Conservation (phyloP, 495 filamentous ascomycete genomes). For the Hypomontagnella monticulosa region DNA sequence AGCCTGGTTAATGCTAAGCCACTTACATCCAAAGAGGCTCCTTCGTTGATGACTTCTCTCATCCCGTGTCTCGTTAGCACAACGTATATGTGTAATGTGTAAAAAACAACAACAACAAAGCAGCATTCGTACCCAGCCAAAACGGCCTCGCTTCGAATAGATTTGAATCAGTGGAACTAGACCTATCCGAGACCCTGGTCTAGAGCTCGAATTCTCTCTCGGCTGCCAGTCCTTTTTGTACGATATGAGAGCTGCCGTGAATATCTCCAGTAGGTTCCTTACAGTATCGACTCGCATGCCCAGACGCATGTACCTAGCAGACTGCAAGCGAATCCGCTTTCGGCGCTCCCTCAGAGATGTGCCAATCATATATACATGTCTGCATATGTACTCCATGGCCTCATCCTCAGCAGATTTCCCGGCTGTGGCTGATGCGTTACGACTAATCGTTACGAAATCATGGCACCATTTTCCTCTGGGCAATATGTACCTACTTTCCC, state of each 20-base stretch:
- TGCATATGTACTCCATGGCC: conserved; percentile 18
- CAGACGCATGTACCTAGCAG: background rate
- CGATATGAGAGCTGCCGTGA: conserved; percentile 21
- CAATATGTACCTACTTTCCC: conserved; percentile 1
- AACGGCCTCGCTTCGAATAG: conserved; percentile 7
- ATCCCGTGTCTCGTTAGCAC: conserved; percentile 23
- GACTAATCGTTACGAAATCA: conserved; percentile 28
- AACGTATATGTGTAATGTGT: conserved; percentile 11
- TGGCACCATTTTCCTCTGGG: conserved; percentile 30
- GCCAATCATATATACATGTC: no score
- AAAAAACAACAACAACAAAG: background rate
- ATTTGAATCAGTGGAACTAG: conserved; percentile 5
- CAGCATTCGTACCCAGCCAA: background rate
- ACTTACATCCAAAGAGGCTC: conserved; percentile 15
- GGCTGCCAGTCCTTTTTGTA: conserved; percentile 12
- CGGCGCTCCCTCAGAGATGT: conserved; percentile 24
- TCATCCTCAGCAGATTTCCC: conserved; percentile 30
- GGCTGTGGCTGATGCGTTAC: conserved; percentile 29
- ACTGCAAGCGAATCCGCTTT: conserved; percentile 29
- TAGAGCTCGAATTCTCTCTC: conserved; percentile 20
- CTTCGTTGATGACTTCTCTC: conserved; percentile 12
- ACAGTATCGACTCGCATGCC: conserved; percentile 31
- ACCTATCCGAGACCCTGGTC: conserved; percentile 26
- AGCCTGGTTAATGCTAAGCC: conserved; percentile 22
- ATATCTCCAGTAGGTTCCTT: conserved; percentile 9